A percentile compares a stretch with the other conserved stretches of the same genome.
Conservation (phyloP, 2,329 filamentous ascomycete genomes). For the Epichloe sp. region DNA sequence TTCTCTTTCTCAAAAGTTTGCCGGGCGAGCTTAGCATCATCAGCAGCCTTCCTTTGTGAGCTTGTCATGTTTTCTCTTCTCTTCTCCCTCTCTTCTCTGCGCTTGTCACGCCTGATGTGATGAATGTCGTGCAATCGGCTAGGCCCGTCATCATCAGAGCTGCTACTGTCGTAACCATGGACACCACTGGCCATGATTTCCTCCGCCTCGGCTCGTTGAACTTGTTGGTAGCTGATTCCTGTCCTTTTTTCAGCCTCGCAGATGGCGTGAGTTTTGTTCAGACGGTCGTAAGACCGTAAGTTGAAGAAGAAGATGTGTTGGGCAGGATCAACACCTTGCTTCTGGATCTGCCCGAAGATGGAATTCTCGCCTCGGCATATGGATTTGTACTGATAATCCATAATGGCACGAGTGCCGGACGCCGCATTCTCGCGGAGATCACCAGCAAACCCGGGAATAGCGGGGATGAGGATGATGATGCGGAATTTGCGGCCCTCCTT, state of each 20-base stretch:
- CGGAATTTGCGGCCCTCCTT: constrained; percentile 80
- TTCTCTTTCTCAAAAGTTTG: constrained; percentile 37
- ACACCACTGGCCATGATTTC: constrained; percentile 71
- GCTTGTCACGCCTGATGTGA: constrained; percentile 19
- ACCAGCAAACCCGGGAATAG: constrained; percentile 86
- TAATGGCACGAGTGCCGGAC: constrained; percentile 79
- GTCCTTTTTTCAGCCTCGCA: constrained; percentile 66
- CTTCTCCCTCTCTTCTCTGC: constrained; percentile 11
- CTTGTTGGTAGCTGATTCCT: constrained; percentile 71
- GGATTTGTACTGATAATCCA: constrained; percentile 98
- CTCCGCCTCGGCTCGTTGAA: constrained; percentile 78
- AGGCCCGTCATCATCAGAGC: constrained; percentile 15
- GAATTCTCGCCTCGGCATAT: constrained; percentile 86
- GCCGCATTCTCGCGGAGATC: constrained; percentile 76
- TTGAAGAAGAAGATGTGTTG: constrained; percentile 92
- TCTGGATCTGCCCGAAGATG: constrained; percentile 66
- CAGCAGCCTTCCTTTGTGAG: constrained; percentile 21
- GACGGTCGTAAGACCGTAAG: constrained; percentile 77
- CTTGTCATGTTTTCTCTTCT: constrained; percentile 1
- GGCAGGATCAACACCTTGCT: constrained; percentile 61
- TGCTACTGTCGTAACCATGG: constrained; percentile 39
- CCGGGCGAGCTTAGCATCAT: constrained; percentile 32
- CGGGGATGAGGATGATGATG: constrained; percentile 80
- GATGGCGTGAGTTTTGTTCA: constrained; percentile 69
- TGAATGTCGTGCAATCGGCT: constrained; percentile 3